phyloP scores from a whole-genome alignment of 2,329 filamentous ascomycete species.

The Aspergillus sp. region DNA sequence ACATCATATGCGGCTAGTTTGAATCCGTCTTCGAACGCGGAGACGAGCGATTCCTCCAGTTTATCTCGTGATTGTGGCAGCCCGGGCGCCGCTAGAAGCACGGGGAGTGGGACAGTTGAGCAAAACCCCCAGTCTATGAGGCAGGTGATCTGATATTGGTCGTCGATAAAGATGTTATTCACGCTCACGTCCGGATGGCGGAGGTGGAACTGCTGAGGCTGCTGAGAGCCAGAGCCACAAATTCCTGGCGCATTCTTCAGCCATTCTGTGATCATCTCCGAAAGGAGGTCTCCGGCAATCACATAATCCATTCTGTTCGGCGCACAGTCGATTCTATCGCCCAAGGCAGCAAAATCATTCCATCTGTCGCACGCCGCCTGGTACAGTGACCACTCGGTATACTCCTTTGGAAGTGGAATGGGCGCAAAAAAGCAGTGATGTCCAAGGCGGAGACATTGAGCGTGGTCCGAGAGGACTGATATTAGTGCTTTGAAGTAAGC shows the following conservation, averaged over 20 bases:
- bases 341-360: slow-evolving; percentile 17
- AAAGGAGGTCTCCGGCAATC: slow-evolving; percentile 10
- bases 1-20: neutral
- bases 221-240: neutral
- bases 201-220: neutral
- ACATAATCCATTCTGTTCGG: slow-evolving; percentile 19
- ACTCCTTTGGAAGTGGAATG: slow-evolving; percentile 6
- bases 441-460: slow-evolving; percentile 5
- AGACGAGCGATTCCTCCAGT: neutral
- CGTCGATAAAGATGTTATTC: neutral
- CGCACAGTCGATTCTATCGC: slow-evolving; percentile 12
- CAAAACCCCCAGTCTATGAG: neutral
- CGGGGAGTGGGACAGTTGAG: neutral
- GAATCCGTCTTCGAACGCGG: neutral
- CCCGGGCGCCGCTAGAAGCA: neutral
- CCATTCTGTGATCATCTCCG: slow-evolving; percentile 10
- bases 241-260: neutral
- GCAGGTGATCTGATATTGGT: neutral
- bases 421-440: slow-evolving; percentile 11
- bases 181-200: neutral
- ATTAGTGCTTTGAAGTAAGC: neutral
- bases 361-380: slow-evolving; percentile 10
- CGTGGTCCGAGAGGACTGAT: neutral
- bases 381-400: slow-evolving; percentile 8
- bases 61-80: neutral